Evolutionary conservation across 1,139 yeast species (phyloP), one percentile per base, ranked within the genome.

Genomic region (Pichia sp.): DNA sequence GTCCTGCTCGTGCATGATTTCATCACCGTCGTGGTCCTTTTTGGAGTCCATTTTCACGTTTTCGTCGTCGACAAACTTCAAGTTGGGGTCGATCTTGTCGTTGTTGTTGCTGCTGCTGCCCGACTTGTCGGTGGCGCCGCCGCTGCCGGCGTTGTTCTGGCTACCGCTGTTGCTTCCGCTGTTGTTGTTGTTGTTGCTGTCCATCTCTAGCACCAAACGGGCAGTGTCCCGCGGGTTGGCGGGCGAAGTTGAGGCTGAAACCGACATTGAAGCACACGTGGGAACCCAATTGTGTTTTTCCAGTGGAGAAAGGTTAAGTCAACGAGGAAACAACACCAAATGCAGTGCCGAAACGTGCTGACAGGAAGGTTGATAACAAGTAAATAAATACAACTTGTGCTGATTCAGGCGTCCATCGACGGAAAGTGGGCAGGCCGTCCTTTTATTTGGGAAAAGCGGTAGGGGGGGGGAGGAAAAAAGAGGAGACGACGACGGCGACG

Each of bases 31-130:
- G 26, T 11, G 19, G 38, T 49, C 47, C 30, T 19, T 32, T 6
- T 19, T 36, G 11, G 44, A 26, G 19, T 26, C 29, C 11, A 38
- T 30, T 26, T 10, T 32, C 7, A 11, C 34, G 15, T 19, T 34
- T 5, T 50, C 31, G 19, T 36, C n/a, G 30, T 46, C 50, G 29
- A 31, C 41, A 13, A 32, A 36, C 16, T 31, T 53, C 23, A 54
- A 40, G 36, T 32, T 40, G 16, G 56, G 56, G 38, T 54, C 56
- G 34, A 54, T 54, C 15, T 47, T 51, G 31, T 54, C 51, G n/a
- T 23, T 38, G 11, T 38, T 45, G 30, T 38, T 26, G n/a, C 15
- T n/a, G 41, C 16, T 36, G 41, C 16, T 36, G 26, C 15, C 36
- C 44, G 8, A 41, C 15, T 16, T 41, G 11, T 41, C 29, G 44